phyloP scores from a whole-genome alignment of 73 alveolate genomes.

The Urostyla sp. region DNA sequence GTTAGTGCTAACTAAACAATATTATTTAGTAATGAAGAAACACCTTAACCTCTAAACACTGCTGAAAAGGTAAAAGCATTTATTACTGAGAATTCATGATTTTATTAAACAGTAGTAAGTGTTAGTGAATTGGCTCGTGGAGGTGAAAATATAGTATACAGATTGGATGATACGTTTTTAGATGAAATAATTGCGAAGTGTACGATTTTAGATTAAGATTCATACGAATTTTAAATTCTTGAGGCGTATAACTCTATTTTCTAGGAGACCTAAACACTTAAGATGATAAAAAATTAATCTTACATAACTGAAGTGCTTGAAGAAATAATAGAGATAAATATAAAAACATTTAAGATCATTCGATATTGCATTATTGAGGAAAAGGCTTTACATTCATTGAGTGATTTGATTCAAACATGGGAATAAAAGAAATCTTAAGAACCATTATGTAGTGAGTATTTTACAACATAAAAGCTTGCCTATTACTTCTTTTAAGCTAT shows the following conservation, averaged over 20 bases:
- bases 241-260: neutral
- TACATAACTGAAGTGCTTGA: constrained; percentile 40
- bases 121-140: constrained; percentile 20
- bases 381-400: constrained; percentile 25
- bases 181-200: constrained; percentile 20
- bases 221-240: neutral
- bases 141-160: constrained; percentile 2
- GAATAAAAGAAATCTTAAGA: neutral
- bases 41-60: neutral
- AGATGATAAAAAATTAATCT: neutral
- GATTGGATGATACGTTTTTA: neutral
- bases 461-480: constrained; percentile 6
- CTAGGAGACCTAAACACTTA: constrained; percentile 30
- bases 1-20: no score
- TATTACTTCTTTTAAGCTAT: constrained; percentile 16
- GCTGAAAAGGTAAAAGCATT: neutral
- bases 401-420: neutral
- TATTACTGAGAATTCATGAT: neutral
- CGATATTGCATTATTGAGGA: constrained; percentile 38
- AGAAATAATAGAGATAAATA: constrained; percentile 36
- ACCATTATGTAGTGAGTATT: neutral
- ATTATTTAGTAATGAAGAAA: neutral
- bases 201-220: neutral
- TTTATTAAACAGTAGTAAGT: neutral
- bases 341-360: neutral